Base-by-base conservation (phyloP, 2,329 filamentous ascomycete species). In the Tolypocladium sp. region DNA sequence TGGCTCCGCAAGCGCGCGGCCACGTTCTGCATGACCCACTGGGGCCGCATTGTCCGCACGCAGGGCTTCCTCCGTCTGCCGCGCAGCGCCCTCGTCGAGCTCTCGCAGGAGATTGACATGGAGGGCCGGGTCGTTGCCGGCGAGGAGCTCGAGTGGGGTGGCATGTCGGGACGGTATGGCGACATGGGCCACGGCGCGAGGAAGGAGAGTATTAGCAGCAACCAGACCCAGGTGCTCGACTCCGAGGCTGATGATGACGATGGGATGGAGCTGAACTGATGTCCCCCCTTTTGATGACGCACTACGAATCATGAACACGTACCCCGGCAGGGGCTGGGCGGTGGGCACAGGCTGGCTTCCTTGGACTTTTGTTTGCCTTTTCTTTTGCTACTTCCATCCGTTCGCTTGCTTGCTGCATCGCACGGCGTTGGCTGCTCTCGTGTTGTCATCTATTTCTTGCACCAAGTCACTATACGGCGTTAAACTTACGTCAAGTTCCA, bases 1-100 rank as follows among this genome's bases (percentile, higher is more conserved):
- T 97, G 92, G 92, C 82, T 99, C 44, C 90, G 92, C 71, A 90
- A 90, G 66, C 87, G 93, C 57, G 91, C 94, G 0, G 92, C 92
- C 0, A 81, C 81, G 54, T 97, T 95, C 74, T 97, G 92, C 70
- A 84, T 99, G 73, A 89, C 88, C 44, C 91, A 97, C 72, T 99
- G 94, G 92, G 94, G 94, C 57, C 87, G 94, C 54, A 85, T 99
- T 35, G 94, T 97, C 27, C 87, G 94, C 22, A 97, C 92, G 0
- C 82, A 88, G 40, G 92, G 90, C 0, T 99, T 97, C 77, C 81
- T 92, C 61, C 87, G 84, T 56, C 79, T 99, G 41, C 91, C 88
- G 59, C 87, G 90, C 58, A 79, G 83, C 57, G 90, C 91, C 27
- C 80, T 99, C 59, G 89, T 97, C 59, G 93, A 97, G 69, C 82